Percentiles rank a stretch among this genome's conserved stretches.
Conservation (phyloP, 1,284 basidiomycete species). For the Naganishia cerealis region DNA sequence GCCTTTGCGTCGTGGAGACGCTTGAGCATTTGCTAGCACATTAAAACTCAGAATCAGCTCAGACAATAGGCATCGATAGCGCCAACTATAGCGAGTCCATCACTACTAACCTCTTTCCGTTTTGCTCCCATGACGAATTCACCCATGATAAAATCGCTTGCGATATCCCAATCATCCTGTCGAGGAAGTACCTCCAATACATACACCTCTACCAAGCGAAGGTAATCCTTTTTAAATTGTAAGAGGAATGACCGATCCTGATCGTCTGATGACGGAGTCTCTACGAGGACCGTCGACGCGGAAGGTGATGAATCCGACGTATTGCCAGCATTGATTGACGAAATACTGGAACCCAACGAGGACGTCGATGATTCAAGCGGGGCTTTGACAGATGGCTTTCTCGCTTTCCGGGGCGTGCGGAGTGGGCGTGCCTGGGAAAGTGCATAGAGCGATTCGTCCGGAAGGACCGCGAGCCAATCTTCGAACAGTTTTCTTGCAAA, state of each 20-base stretch:
- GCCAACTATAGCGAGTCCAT: not conserved
- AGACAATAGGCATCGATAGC: no score
- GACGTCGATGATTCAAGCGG: slow-evolving; percentile 22
- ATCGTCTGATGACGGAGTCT: slow-evolving; percentile 8
- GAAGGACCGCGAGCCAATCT: slow-evolving; percentile 27
- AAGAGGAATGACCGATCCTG: slow-evolving; percentile 19
- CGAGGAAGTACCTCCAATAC: slow-evolving; percentile 29
- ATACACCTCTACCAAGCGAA: slow-evolving; percentile 28
- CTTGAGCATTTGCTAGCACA: slow-evolving; percentile 25
- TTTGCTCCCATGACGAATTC: slow-evolving; percentile 26
- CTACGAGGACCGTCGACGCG: slow-evolving; percentile 18
- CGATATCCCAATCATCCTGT: slow-evolving; percentile 33
- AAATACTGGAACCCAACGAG: not conserved
- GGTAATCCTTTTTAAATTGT: slow-evolving; percentile 29
- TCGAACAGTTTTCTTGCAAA: slow-evolving; percentile 25
- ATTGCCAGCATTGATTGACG: slow-evolving; percentile 7
- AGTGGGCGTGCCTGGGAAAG: slow-evolving; percentile 18
- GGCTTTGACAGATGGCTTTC: not conserved
- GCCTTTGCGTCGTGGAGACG: slow-evolving; percentile 21
- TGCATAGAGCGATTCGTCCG: slow-evolving; percentile 26
- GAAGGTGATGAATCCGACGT: slow-evolving; percentile 13
- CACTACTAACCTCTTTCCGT: slow-evolving; percentile 29
- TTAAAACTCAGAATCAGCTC: not conserved
- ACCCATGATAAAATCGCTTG: slow-evolving; percentile 29
- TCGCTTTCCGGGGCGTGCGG: slow-evolving; percentile 9